Base-by-base conservation (phyloP, 345 rosid species). In the Pistacia vera region DNA sequence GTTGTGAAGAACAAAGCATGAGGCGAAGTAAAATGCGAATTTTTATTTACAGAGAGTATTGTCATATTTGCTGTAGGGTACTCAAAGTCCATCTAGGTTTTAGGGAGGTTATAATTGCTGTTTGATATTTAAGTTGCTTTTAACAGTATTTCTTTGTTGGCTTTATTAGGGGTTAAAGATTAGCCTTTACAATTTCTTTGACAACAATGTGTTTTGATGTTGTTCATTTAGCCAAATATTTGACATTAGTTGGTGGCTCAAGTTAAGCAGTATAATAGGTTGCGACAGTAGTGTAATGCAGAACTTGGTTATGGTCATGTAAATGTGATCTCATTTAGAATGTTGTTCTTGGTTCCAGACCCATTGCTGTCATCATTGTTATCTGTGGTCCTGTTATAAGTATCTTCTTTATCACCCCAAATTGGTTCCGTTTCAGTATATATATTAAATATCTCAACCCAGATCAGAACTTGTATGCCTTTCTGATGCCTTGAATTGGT, bases 401-500 rank as follows among this genome's bases (percentile, higher is more conserved):
- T 72, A 61, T 71, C 3, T n/a, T 20, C 16, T 46, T 61, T 38
- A 20, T 57, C 13, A 13, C 36, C 48, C 13, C 33, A 51, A 51
- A 63, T 59, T 41, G 41, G 25, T 56, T 56, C n/a, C 0, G 48
- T 69, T 18, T 36, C 9, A 25, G 11, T 3, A 41, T 41, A 44
- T 18, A 20, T 25, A 14, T 62, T 36, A 18, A 11, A 3, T 38
- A 28, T 8, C 52, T 70, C 38, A 11, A 41, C 54, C 54, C 22
- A 38, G 3, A 20, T 49, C 63, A 28, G 11, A 62, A 57, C 51
- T 38, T 61, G 11, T 56, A 20, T 60, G 36, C 58, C 38, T 4
- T 73, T 41, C 59, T 74, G 71, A 72, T 69, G 49, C 55, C 63
- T 54, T 72, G 74, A n/a, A 55, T 52, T 75, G 74, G 72, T 58